Base-by-base conservation (phyloP, 140 eudicot species). In the Cichorium intybus region DNA sequence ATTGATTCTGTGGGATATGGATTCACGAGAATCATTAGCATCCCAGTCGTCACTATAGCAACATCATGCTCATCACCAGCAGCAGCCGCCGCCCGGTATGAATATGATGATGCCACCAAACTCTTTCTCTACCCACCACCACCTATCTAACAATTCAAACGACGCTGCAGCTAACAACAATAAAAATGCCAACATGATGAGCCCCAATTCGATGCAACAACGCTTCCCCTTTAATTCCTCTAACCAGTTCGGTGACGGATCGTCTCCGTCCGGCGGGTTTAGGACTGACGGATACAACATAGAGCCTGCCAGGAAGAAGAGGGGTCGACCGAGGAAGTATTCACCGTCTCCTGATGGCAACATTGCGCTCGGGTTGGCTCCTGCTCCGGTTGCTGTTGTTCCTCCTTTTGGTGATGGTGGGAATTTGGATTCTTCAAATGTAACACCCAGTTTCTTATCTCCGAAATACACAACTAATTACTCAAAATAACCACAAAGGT, bases 311-410 rank as follows among this genome's bases (percentile, higher is more conserved):
- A 66, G 63, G 70, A 85, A 85, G 78, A 85, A 85, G 53, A 66
- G 94, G 39, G 94, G 94, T 0, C 57, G 94, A 24, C 94, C 94
- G 9, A 70, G 94, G 29, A 85, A 85, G 81, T 85, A 85, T 56
- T 79, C 88, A 1, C 84, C 88, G 0, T 73, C 88, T 9, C 62
- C 79, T 0, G 94, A 76, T 55, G 87, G 82, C 21, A 77, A 39
- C 80, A 79, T 81, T 72, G 88, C 81, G 4, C 72, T 85, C 0
- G 94, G 80, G 4, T 64, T 79, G 45, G 66, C 85, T 10, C 85
- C 87, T 29, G 69, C 74, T 20, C 71, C 83, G 23, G 69, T 54
- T 12, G 26, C 74, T n/a, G 71, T 80, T 0, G 24, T 59, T 7
- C 24, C 79, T 2, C 47, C 41, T 7, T 63, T 20, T 10, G 80